These are phyloP conservation scores for Pseudogymnoascus sp. DNA, from an alignment of 2,329 filamentous ascomycete species.

Conservation along the genomic window DNA sequence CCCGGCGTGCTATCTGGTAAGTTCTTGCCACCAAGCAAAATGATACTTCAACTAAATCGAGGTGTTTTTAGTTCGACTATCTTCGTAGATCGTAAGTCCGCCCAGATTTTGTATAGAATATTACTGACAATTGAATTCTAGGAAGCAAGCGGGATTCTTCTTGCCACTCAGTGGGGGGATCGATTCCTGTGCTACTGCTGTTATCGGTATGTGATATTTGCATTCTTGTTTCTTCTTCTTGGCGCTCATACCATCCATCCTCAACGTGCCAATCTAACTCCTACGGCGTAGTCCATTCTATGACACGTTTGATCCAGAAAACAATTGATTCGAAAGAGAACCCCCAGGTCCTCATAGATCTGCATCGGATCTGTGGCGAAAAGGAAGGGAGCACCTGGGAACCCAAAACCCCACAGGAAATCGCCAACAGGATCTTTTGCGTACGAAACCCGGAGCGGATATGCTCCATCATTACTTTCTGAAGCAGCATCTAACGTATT, in stretches of 20 bases:
- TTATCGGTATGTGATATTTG: constrained; percentile 36
- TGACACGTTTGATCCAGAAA: neutral
- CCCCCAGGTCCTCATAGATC: constrained; percentile 42
- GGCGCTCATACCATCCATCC: constrained; percentile 22
- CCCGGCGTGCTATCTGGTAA: constrained; percentile 51
- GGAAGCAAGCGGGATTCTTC: constrained; percentile 42
- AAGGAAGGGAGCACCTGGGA: constrained; percentile 37
- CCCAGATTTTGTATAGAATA: neutral
- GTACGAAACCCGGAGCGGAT: neutral
- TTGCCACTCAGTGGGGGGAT: constrained; percentile 53
- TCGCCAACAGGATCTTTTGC: constrained; percentile 49
- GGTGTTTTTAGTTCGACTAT: constrained; percentile 45
- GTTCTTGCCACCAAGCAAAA: neutral
- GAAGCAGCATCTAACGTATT: neutral
- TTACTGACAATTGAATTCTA: neutral
- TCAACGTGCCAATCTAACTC: neutral
- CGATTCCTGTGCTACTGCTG: constrained; percentile 50
- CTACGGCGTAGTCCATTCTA: neutral
- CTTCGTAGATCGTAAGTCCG: constrained; percentile 36
- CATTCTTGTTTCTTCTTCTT: constrained; percentile 41
- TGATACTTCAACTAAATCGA: neutral
- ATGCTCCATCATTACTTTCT: neutral
- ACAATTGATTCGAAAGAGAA: constrained; percentile 31
- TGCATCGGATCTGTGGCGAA: constrained; percentile 46
- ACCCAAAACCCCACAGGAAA: constrained; percentile 40